Conservation (phyloP, 2,329 filamentous ascomycete species). For the Penicillium hordei region DNA sequence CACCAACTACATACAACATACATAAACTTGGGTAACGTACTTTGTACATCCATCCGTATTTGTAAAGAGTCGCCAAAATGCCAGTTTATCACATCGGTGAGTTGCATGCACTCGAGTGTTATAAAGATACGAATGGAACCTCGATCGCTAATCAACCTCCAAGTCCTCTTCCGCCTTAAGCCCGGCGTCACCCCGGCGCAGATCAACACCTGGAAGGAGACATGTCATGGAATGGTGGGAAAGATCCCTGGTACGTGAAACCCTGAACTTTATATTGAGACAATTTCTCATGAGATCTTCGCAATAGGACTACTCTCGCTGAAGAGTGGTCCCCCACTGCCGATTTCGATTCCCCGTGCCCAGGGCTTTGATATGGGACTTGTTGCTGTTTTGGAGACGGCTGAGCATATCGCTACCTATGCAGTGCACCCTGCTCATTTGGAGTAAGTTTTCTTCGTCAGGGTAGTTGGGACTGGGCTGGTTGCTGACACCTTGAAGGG, state of each 20-base stretch:
- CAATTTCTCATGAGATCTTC: neutral
- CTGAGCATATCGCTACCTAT: constrained; percentile 45
- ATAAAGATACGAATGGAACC: neutral
- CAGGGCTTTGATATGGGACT: constrained; percentile 49
- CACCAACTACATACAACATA: neutral
- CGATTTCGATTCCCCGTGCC: constrained; percentile 43
- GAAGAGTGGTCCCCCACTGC: constrained; percentile 38
- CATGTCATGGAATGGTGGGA: constrained; percentile 41
- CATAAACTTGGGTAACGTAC: neutral
- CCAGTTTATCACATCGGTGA: constrained; percentile 45
- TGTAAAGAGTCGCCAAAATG: constrained; percentile 25
- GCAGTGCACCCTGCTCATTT: constrained; percentile 49
- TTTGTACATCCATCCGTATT: neutral
- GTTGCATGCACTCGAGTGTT: constrained; percentile 4
- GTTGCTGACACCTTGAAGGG: constrained; percentile 28
- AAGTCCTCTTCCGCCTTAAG: constrained; percentile 48
- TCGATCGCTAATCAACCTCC: constrained; percentile 2
- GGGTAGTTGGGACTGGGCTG: neutral
- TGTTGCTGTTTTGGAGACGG: constrained; percentile 48
- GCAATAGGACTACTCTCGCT: constrained; percentile 35
- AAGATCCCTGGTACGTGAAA: constrained; percentile 40
- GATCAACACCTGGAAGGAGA: constrained; percentile 33
- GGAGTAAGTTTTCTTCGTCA: constrained; percentile 37
- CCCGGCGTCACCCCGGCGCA: constrained; percentile 36
- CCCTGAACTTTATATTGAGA: neutral